Percentiles rank a stretch among this genome's conserved stretches.
phyloP scores from a whole-genome alignment of 345 rosid genomes.

The Bretschneidera sinensis region DNA sequence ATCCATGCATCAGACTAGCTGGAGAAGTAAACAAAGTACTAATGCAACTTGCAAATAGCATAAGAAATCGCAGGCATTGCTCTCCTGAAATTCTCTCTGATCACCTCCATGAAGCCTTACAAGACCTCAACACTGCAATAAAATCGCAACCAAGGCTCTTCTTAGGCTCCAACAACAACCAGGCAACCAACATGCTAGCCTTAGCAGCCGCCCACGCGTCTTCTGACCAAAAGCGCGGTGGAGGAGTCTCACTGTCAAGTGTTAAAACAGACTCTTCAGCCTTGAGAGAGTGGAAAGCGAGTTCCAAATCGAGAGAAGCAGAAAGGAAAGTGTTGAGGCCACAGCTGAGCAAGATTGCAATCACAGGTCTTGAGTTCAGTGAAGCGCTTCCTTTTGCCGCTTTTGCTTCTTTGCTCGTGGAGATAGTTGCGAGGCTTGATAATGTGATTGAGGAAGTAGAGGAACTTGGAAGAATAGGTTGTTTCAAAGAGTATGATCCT shows the following conservation, averaged over 20 bases:
- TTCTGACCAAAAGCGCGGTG: constrained; percentile 16
- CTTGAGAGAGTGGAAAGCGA: constrained; percentile 49
- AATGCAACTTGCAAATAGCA: constrained; percentile 55
- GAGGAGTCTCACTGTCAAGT: constrained; percentile 42
- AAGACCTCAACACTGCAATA: constrained; percentile 66
- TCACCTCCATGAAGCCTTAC: constrained; percentile 68
- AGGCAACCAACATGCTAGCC: constrained; percentile 37
- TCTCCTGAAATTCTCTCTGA: constrained; percentile 76
- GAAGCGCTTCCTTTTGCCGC: constrained; percentile 92
- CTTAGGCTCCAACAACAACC: constrained; percentile 51
- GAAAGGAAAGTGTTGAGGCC: constrained; percentile 60
- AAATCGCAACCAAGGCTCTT: constrained; percentile 78
- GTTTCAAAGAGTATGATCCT: constrained; percentile 56
- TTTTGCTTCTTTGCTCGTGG: constrained; percentile 71
- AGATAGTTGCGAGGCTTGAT: constrained; percentile 72
- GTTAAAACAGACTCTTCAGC: constrained; percentile 66
- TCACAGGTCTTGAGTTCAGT: constrained; percentile 64
- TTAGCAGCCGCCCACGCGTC: constrained; percentile 44
- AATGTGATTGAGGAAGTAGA: constrained; percentile 63
- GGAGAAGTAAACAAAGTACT: constrained; percentile 60
- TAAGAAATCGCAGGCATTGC: constrained; percentile 58
- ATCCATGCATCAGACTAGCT: constrained; percentile 69
- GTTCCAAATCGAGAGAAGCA: constrained; percentile 23
- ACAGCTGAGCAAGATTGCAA: constrained; percentile 57
- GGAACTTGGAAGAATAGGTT: constrained; percentile 58